Evolutionary conservation across 2,329 filamentous ascomycete genomes (phyloP).

Genomic region (Cladosporium sphaerospermum): DNA sequence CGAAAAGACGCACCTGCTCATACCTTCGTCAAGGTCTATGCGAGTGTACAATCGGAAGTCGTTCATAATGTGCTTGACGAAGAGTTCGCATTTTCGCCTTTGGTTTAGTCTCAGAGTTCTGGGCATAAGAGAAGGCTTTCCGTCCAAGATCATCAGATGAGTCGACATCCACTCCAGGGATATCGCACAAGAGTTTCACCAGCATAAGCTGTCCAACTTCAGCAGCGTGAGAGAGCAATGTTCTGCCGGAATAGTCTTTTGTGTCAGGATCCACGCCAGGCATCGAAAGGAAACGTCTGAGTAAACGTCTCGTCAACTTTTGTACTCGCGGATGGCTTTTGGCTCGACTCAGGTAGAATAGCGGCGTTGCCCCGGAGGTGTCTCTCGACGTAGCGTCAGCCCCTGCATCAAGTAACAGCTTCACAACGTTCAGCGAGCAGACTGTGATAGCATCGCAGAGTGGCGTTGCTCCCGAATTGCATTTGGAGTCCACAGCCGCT

Average conservation of each 20-base stretch:
- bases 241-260: background rate
- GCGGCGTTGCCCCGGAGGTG: background rate
- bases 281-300: too few relatives aligned
- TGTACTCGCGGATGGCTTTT: too few relatives aligned
- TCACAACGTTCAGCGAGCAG: background rate
- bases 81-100: too few relatives aligned
- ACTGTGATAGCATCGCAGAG: background rate
- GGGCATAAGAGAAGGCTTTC: background rate
- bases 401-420: background rate
- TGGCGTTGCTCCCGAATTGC: too few relatives aligned
- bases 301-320: too few relatives aligned
- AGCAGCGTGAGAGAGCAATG: background rate
- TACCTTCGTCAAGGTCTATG: too few relatives aligned
- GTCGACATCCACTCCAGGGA: background rate
- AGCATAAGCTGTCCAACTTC: background rate
- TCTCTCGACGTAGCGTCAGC: background rate
- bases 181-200: background rate
- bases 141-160: background rate
- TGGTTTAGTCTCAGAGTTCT: background rate
- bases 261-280: too few relatives aligned
- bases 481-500: too few relatives aligned
- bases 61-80: too few relatives aligned
- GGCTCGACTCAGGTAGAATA: background rate
- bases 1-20: too few relatives aligned
- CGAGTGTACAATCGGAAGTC: too few relatives aligned